Percentiles rank a stretch among this genome's conserved stretches.
Evolutionary conservation across 108 stramenopile genomes (phyloP).

Genomic region (Asterionellopsis glacialis): DNA sequence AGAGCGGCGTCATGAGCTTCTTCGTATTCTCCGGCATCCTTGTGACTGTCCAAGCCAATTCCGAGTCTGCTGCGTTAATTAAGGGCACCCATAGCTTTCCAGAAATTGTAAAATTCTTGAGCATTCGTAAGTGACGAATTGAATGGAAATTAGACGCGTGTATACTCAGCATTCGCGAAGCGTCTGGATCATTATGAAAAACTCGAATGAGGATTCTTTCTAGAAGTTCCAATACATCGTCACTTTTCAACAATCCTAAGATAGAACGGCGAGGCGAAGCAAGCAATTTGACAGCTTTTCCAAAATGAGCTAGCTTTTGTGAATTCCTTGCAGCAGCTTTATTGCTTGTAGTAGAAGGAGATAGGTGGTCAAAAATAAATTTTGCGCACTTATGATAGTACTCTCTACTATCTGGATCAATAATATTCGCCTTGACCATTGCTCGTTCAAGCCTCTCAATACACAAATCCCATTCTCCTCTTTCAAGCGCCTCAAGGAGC

Average conservation of each 20-base stretch:
- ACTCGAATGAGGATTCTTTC: conserved; percentile 69
- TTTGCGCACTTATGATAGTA: conserved; percentile 59
- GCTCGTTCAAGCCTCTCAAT: conserved; percentile 52
- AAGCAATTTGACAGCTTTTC: conserved; percentile 47
- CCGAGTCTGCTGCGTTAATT: conserved; percentile 79
- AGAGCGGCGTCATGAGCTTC: conserved; percentile 57
- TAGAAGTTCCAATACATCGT: conserved; percentile 55
- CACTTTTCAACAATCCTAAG: conserved; percentile 44
- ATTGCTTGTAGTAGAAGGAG: conserved; percentile 29
- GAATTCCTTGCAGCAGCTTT: conserved; percentile 65
- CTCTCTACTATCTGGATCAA: conserved; percentile 59
- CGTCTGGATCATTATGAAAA: conserved; percentile 49
- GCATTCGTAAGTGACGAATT: conserved; percentile 63
- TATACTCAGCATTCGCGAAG: conserved; percentile 67
- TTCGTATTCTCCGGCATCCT: conserved; percentile 57
- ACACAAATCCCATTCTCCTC: conserved; percentile 68
- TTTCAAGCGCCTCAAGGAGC: conserved; percentile 64
- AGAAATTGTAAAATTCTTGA: conserved; percentile 72
- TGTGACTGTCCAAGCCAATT: conserved; percentile 58
- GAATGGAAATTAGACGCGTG: conserved; percentile 55
- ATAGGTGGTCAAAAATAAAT: conserved; percentile 58
- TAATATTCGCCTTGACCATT: conserved; percentile 59
- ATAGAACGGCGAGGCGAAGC: conserved; percentile 68
- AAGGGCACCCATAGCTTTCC: conserved; percentile 81
- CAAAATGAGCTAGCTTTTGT: conserved; percentile 54